A percentile compares a stretch with the other conserved stretches of the same genome.
These are phyloP conservation scores for Teunomyces lycoperdinae DNA, from an alignment of 805 yeast species.

Conservation along the genomic window DNA sequence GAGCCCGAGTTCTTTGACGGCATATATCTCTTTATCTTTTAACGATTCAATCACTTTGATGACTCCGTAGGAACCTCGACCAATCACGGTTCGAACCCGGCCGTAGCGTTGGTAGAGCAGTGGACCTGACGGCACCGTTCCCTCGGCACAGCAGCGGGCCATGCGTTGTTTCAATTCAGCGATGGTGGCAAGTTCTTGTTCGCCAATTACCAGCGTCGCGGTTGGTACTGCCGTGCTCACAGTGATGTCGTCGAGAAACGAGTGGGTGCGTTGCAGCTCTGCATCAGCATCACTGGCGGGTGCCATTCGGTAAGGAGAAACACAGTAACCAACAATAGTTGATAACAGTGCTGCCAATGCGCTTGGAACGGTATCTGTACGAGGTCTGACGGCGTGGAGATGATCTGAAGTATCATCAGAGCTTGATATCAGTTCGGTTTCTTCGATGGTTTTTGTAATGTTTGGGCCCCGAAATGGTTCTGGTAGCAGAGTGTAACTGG, in stretches of 20 bases:
- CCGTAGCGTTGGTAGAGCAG: slow-evolving; percentile 27
- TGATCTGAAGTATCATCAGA: slow-evolving; percentile 11
- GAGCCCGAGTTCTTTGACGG: slow-evolving; percentile 33
- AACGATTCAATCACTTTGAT: slow-evolving; percentile 38
- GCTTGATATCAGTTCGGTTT: too few relatives aligned
- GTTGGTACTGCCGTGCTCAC: slow-evolving; percentile 18
- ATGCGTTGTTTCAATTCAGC: slow-evolving; percentile 18
- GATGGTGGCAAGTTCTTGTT: slow-evolving; percentile 24
- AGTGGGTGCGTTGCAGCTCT: slow-evolving; percentile 32
- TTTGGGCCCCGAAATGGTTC: too few relatives aligned
- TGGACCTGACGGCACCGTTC: neutral
- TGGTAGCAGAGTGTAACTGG: too few relatives aligned
- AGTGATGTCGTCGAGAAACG: slow-evolving; percentile 23
- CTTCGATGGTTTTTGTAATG: too few relatives aligned
- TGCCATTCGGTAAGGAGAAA: slow-evolving; percentile 17
- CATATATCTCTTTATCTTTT: slow-evolving; percentile 17
- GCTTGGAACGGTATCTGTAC: slow-evolving; percentile 11
- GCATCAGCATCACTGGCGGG: slow-evolving; percentile 25
- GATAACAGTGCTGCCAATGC: slow-evolving; percentile 22
- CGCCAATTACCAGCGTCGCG: slow-evolving; percentile 25
- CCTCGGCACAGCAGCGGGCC: neutral
- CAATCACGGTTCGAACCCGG: slow-evolving; percentile 33
- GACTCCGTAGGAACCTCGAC: slow-evolving; percentile 48
- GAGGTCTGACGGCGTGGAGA: slow-evolving; percentile 21
- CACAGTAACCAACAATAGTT: slow-evolving; percentile 36